Conservation (phyloP, 352 stramenopile genomes). For the Pythium sp. region DNA sequence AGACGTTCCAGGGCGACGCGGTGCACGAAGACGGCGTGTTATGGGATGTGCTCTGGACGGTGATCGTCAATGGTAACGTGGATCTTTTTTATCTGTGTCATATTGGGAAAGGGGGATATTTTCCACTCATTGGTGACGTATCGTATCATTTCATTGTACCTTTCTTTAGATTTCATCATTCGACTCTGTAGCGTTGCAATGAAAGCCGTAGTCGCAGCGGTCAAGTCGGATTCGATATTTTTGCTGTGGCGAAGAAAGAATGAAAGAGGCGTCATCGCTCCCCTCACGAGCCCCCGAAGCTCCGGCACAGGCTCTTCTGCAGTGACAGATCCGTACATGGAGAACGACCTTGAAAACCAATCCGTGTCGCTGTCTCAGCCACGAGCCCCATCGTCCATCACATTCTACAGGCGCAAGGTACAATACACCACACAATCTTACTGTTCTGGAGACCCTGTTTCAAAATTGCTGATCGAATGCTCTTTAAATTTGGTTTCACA, state of each 20-base stretch:
- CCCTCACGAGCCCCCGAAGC: not conserved
- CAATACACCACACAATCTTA: not conserved
- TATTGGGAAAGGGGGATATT: not conserved
- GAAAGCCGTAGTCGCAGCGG: conserved; percentile 54
- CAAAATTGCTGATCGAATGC: not conserved
- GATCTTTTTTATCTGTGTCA: not conserved
- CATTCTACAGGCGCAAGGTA: conserved; percentile 78
- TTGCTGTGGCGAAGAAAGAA: conserved; percentile 21
- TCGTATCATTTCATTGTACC: not conserved
- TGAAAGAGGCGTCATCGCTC: not conserved
- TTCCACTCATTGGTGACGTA: not conserved
- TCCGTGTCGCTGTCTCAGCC: conserved; percentile 14
- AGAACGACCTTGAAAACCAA: conserved; percentile 14
- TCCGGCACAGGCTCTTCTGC: not conserved
- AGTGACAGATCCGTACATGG: not conserved
- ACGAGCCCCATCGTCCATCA: conserved; percentile 29
- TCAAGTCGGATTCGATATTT: conserved; percentile 38
- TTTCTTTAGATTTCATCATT: conserved; percentile 62
- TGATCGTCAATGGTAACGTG: conserved; percentile 69
- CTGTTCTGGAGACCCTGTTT: not conserved
- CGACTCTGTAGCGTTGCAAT: conserved; percentile 52
- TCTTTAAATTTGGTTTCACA: not conserved
- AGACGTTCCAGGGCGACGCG: conserved; percentile 29
- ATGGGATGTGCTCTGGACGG: conserved; percentile 68
- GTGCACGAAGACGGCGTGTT: conserved; percentile 33